Conservation (phyloP, 1,284 basidiomycete genomes). For the Spongispora temasekensis region DNA sequence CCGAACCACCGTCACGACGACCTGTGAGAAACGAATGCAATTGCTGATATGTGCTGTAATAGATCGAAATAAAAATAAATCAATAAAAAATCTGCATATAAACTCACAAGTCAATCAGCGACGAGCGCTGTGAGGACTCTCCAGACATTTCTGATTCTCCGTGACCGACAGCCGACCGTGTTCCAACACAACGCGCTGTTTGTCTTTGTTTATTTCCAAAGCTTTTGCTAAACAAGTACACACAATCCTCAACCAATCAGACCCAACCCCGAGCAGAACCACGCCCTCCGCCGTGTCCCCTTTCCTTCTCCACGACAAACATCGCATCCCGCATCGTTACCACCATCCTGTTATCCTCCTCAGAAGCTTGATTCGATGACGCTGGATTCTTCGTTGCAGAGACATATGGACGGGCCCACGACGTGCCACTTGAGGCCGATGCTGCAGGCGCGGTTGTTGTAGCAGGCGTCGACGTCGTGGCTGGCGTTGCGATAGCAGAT, state of each 20-base stretch:
- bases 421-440: slow-evolving; percentile 20
- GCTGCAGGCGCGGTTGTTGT: slow-evolving; percentile 33
- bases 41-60: slow-evolving; percentile 61
- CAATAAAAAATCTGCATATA: no score
- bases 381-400: slow-evolving; percentile 39
- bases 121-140: slow-evolving; percentile 48
- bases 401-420: slow-evolving; percentile 73
- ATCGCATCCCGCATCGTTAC: slow-evolving; percentile 75
- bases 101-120: slow-evolving; percentile 50
- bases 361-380: slow-evolving; percentile 31
- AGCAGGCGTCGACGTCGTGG: slow-evolving; percentile 39
- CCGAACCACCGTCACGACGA: slow-evolving; percentile 54
- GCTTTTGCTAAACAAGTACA: slow-evolving; percentile 26
- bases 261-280: slow-evolving; percentile 73
- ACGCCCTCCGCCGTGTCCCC: slow-evolving; percentile 75
- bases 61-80: background rate
- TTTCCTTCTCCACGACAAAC: slow-evolving; percentile 77
- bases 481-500: slow-evolving; percentile 23
- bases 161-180: slow-evolving; percentile 3
- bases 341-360: slow-evolving; percentile 56
- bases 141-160: slow-evolving; percentile 37
- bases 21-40: slow-evolving; percentile 62
- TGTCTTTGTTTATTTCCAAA: slow-evolving; percentile 25
- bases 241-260: slow-evolving; percentile 31
- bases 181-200: slow-evolving; percentile 20